Base-by-base conservation (phyloP, 176 grass and related monocot genomes). In the Zea mays region DNA sequence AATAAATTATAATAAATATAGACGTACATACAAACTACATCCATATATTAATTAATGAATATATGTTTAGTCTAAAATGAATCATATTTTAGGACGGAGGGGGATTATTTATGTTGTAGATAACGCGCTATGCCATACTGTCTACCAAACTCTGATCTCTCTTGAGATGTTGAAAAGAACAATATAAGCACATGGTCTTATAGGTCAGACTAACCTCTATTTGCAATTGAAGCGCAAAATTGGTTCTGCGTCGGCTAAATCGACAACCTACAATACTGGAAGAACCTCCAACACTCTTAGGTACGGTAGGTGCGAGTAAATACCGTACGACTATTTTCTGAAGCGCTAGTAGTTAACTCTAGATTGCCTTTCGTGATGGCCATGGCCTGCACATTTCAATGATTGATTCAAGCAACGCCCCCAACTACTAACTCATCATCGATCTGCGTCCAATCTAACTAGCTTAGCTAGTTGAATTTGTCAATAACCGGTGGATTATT, bases 361-460 rank as follows among this genome's bases (percentile, higher is more conserved):
- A 47, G 5, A 33, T 69, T 47, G 44, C 10, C 44, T 70, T 70
- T 15, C 4, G 10, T 70, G 67, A 70, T 46, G 19, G 44, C 6
- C n/a, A 50, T 35, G 33, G 27, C 8, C 27, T 52, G 68, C 45
- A 35, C n/a, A 36, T 33, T 71, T 4, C 5, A 33, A 54, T 54
- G 21, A 72, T 72, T 72, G 48, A 54, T 54, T 54, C 67, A 48
- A 16, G 14, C 13, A 36, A 36, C 54, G 21, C 9, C 16, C 43
- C 34, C 54, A 76, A 63, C 58, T 69, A 58, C 52, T 7, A 76
- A 63, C 43, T 62, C 73, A 48, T 44, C 73, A 44, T 27, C 27
- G 27, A 27, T 61, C n/a, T 14, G 38, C 16, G 11, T 5, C 2
- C 17, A 41, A 74, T 74, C 39, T 75, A 33, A 21, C n/a, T 44